Percentiles rank a stretch among this genome's conserved stretches.
These are phyloP conservation scores for Ceriops tagal DNA, from an alignment of 345 rosid species.

Conservation along the genomic window DNA sequence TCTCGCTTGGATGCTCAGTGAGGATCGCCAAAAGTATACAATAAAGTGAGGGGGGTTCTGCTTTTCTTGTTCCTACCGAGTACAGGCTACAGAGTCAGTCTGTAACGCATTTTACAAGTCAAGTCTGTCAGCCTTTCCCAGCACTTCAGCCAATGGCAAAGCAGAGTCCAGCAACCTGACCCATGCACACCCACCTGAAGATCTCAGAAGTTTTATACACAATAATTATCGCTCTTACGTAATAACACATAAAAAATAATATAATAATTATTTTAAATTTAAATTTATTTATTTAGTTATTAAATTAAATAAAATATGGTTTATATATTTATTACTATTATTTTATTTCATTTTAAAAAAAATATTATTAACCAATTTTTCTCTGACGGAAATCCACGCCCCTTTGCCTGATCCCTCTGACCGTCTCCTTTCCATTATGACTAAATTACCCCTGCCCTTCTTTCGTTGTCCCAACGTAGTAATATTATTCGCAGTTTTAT, in stretches of 20 bases:
- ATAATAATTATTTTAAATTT: no score
- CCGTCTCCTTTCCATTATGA: neutral
- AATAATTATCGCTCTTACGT: no score
- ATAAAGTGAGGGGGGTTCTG: neutral
- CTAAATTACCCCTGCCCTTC: neutral
- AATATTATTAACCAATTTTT: no score
- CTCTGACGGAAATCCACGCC: neutral
- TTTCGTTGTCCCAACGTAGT: neutral
- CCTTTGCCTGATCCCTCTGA: neutral
- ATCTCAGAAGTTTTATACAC: conserved; percentile 12
- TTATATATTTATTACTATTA: no score
- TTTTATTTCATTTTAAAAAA: no score
- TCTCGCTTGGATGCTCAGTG: neutral
- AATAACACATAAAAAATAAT: no score
- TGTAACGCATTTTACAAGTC: conserved; percentile 10
- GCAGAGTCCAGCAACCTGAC: conserved; percentile 1
- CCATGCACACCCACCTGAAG: conserved; percentile 32
- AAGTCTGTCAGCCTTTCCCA: conserved; percentile 3
- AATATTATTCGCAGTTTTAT: neutral
- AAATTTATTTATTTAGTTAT: no score
- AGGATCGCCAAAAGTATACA: neutral
- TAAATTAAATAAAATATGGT: no score
- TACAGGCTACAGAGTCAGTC: conserved; percentile 15
- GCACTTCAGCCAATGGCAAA: neutral
- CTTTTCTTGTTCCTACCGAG: neutral